Evolutionary conservation across 805 yeast species (phyloP).

Genomic region (Cyberlindnera mississippiensis): DNA sequence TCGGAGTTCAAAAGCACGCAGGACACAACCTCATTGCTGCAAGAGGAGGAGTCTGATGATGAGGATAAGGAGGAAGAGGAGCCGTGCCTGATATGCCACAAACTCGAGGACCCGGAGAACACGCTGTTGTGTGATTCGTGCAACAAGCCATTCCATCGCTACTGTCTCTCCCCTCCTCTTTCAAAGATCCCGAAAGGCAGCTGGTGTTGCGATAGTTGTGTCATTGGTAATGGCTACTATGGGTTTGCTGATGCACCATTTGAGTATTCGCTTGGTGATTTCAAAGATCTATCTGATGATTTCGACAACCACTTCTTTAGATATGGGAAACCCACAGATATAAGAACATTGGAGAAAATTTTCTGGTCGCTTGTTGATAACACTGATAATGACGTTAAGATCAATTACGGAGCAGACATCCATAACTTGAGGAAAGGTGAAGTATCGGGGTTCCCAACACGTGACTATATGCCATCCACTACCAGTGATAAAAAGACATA

Average conservation of each 20-base stretch:
- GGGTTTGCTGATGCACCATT: conserved; percentile 73
- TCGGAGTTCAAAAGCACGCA: conserved; percentile 26
- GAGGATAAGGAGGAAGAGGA: conserved; percentile 30
- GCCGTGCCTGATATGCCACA: conserved; percentile 47
- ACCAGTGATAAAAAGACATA: conserved; percentile 18
- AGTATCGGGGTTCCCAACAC: conserved; percentile 72
- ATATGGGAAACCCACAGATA: conserved; percentile 28
- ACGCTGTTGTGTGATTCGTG: conserved; percentile 73
- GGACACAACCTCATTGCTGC: conserved; percentile 31
- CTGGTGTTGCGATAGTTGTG: conserved; percentile 83
- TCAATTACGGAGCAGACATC: conserved; percentile 83
- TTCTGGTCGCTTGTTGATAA: conserved; percentile 60
- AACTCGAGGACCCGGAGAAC: conserved; percentile 39
- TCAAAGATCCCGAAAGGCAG: conserved; percentile 48
- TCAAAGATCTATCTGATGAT: conserved; percentile 49
- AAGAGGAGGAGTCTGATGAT: conserved; percentile 17
- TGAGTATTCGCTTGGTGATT: conserved; percentile 55
- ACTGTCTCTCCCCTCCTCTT: conserved; percentile 60
- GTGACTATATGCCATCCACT: conserved; percentile 29
- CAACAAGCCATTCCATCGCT: conserved; percentile 60
- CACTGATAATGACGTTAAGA: conserved; percentile 48
- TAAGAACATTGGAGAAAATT: conserved; percentile 50
- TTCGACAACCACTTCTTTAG: conserved; percentile 41
- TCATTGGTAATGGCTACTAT: conserved; percentile 83
- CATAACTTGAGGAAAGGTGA: conserved; percentile 63